Evolutionary conservation across 1,284 basidiomycete species (phyloP).

Genomic region (Golubevia pallescens): DNA sequence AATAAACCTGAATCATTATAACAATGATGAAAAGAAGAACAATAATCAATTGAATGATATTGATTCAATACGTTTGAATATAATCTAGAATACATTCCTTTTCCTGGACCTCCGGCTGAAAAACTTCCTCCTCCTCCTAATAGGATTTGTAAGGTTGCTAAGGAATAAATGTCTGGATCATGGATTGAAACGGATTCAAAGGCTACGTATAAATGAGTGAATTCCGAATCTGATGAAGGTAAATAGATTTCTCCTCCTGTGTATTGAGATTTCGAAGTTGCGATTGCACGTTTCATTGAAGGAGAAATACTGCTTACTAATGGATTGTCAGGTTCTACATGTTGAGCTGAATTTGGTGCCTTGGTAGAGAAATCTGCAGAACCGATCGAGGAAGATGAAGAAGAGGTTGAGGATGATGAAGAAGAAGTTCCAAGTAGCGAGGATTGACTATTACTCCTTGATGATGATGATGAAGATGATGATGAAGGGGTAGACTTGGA

Average conservation of each 20-base stretch:
- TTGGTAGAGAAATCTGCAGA: constrained; percentile 39
- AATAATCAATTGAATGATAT: constrained; percentile 13
- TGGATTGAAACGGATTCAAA: constrained; percentile 92
- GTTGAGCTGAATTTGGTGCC: constrained; percentile 21
- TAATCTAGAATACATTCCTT: constrained; percentile 16
- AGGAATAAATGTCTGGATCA: constrained; percentile 90
- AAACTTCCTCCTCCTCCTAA: constrained; percentile 94
- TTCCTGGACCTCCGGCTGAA: constrained; percentile 73
- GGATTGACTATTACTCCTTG: constrained; percentile 73
- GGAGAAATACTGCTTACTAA: constrained; percentile 13
- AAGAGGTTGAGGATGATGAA: constrained; percentile 70
- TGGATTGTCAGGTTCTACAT: constrained; percentile 24
- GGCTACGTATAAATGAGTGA: constrained; percentile 90
- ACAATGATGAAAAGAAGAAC: constrained; percentile 15
- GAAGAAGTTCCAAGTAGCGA: constrained; percentile 67
- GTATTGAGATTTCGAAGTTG: constrained; percentile 72
- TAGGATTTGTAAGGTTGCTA: constrained; percentile 92
- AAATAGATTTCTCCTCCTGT: constrained; percentile 82
- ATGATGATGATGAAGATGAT: constrained; percentile 22
- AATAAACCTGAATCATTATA: constrained; percentile 14
- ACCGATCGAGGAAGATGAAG: constrained; percentile 58
- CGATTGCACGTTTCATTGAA: constrained; percentile 62
- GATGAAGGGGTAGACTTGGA: constrained; percentile 12
- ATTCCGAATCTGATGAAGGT: constrained; percentile 72
- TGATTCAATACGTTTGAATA: constrained; percentile 15